phyloP scores from a whole-genome alignment of 371 early-diverging fungal genomes.

The Mortierella sp. region DNA sequence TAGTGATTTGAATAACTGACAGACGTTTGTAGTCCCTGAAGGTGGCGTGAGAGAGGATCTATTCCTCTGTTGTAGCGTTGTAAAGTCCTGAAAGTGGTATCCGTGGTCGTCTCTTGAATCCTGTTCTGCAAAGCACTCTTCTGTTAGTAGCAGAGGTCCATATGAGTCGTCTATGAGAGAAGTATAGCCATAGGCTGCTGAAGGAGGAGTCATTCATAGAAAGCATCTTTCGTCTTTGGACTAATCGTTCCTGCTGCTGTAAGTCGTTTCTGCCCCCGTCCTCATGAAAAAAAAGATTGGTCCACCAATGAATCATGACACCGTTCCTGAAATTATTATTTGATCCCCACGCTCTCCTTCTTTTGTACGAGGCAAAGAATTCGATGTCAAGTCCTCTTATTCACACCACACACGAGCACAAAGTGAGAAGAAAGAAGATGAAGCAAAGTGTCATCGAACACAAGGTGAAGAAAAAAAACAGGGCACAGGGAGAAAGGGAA shows the following conservation, averaged over 20 bases:
- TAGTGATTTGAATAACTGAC: background rate
- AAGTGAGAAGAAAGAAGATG: background rate
- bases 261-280: background rate
- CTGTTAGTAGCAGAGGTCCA: background rate
- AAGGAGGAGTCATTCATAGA: background rate
- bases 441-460: background rate
- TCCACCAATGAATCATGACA: conserved; percentile 20
- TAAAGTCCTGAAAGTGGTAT: background rate
- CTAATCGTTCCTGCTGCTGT: background rate
- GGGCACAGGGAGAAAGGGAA: background rate
- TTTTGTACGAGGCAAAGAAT: background rate
- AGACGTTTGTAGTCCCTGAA: background rate
- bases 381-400: background rate
- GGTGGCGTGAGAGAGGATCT: too few relatives aligned
- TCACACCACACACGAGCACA: conserved; percentile 19
- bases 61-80: too few relatives aligned
- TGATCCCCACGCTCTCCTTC: conserved; percentile 1
- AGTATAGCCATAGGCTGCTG: background rate
- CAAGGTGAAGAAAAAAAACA: background rate
- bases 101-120: background rate
- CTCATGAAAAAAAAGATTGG: background rate
- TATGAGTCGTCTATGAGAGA: background rate
- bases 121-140: background rate
- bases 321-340: conserved; percentile 37
- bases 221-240: background rate